Conservation (phyloP, 2,329 filamentous ascomycete genomes). For the Pseudohalonectria lignicola region DNA sequence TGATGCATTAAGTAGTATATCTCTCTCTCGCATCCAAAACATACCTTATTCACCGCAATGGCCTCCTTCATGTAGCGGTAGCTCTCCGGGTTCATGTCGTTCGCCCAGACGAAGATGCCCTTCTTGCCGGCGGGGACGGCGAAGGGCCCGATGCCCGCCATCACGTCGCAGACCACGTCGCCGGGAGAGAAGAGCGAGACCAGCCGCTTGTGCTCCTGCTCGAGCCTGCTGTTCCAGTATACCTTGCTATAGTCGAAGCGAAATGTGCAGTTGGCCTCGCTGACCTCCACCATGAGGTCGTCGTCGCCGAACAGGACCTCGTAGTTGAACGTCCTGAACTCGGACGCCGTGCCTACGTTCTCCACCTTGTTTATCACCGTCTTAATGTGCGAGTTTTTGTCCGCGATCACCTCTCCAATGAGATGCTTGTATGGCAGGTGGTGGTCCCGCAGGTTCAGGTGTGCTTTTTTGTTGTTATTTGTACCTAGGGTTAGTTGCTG, state of each 20-base stretch:
- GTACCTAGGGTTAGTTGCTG: neutral
- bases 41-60: constrained; percentile 69
- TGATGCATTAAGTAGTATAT: too few relatives aligned
- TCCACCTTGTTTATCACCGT: constrained; percentile 97
- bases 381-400: constrained; percentile 73
- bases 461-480: too few relatives aligned
- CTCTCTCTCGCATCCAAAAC: too few relatives aligned
- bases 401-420: constrained; percentile 74
- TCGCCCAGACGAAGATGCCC: constrained; percentile 87
- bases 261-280: constrained; percentile 78
- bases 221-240: constrained; percentile 93
- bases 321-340: constrained; percentile 87
- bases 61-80: constrained; percentile 61
- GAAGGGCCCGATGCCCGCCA: constrained; percentile 95
- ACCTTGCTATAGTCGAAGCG: constrained; percentile 91
- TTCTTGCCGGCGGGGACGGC: constrained; percentile 85
- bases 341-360: constrained; percentile 72
- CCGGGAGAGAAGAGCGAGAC: constrained; percentile 67
- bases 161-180: constrained; percentile 88
- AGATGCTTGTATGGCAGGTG: constrained; percentile 80
- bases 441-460: constrained; percentile 77
- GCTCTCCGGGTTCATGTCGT: constrained; percentile 91
- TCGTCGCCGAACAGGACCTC: constrained; percentile 77
- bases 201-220: constrained; percentile 78
- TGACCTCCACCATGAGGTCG: constrained; percentile 73